A percentile compares a stretch with the other conserved stretches of the same genome.
Evolutionary conservation across 345 rosid species (phyloP).

Genomic region (Iberis pinnata): DNA sequence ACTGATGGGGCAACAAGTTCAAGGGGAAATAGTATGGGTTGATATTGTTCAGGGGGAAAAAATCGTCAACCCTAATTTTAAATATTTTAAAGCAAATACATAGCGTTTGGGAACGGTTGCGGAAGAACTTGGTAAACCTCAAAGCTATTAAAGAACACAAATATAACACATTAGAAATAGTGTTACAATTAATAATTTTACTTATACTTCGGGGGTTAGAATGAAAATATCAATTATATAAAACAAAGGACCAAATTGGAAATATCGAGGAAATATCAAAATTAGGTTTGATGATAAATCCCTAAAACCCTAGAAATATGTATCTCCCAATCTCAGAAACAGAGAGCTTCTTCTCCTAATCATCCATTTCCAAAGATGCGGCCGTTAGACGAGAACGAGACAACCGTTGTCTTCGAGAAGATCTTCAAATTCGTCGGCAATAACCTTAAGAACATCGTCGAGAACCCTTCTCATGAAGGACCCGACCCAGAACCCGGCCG

Average conservation of each 20-base stretch:
- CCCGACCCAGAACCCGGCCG: conserved; percentile 62
- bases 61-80: no score
- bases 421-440: conserved; percentile 73
- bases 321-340: no score
- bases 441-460: conserved; percentile 86
- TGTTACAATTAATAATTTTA: no score
- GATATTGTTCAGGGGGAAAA: no score
- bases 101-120: no score
- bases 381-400: conserved; percentile 81
- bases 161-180: no score
- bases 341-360: background rate
- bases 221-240: background rate
- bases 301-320: background rate
- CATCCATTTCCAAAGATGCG: conserved; percentile 39
- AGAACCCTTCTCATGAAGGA: conserved; percentile 80
- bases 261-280: no score
- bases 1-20: no score
- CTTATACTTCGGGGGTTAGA: background rate
- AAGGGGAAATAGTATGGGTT: no score
- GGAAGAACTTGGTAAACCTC: no score
- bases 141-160: no score
- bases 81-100: no score
- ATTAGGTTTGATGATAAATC: background rate
- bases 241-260: background rate
- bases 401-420: conserved; percentile 78